Evolutionary conservation across 768 basidiomycete genomes (phyloP).

Genomic region (Pleurotus tuoliensis): DNA sequence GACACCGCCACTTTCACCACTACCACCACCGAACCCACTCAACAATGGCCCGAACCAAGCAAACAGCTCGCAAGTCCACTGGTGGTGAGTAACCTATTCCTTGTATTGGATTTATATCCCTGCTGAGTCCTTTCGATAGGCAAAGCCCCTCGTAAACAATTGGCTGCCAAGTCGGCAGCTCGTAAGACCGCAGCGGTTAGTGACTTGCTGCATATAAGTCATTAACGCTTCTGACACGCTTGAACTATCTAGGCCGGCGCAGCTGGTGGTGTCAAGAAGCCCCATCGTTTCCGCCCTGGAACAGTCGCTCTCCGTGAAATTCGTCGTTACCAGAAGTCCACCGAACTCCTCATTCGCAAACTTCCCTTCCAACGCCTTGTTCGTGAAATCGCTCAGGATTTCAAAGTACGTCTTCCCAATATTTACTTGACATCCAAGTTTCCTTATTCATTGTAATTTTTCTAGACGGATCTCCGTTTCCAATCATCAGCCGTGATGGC

Average conservation of each 20-base stretch:
- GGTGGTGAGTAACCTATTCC: constrained; percentile 37
- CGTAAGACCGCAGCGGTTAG: constrained; percentile 54
- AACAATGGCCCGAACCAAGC: constrained; percentile 54
- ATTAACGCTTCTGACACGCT: background rate
- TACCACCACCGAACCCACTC: constrained; percentile 2
- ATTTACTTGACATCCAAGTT: constrained; percentile 3
- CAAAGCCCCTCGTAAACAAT: constrained; percentile 69
- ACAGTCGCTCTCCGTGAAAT: constrained; percentile 91
- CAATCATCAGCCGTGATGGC: constrained; percentile 89
- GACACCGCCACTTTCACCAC: constrained; percentile 8
- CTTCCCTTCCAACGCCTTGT: constrained; percentile 89
- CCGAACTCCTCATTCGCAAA: constrained; percentile 83
- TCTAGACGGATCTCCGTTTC: constrained; percentile 78
- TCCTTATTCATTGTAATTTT: constrained; percentile 5
- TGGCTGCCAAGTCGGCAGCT: constrained; percentile 62
- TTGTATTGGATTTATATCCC: too few relatives aligned
- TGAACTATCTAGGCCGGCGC: constrained; percentile 29
- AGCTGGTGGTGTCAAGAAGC: constrained; percentile 92
- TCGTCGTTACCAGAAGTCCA: constrained; percentile 84
- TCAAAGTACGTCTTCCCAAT: constrained; percentile 54
- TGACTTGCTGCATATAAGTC: background rate
- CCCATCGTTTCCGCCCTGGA: constrained; percentile 79
- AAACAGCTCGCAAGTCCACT: constrained; percentile 58
- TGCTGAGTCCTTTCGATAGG: constrained; percentile 22
- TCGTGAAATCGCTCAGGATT: constrained; percentile 88